Base-by-base conservation (phyloP, 768 basidiomycete species). In the Mycena indigotica region DNA sequence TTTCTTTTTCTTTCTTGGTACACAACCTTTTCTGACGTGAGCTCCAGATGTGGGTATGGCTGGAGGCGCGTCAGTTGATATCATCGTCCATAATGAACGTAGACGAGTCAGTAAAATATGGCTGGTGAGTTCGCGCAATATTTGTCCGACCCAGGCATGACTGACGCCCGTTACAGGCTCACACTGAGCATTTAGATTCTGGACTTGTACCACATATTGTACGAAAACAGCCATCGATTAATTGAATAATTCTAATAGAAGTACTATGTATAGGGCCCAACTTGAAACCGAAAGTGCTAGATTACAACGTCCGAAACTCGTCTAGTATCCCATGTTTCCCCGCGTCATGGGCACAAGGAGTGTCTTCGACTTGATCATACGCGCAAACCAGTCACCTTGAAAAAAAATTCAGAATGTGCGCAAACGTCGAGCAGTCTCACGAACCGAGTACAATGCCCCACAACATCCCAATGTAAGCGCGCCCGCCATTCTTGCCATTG, bases 11-110 rank as follows among this genome's bases (percentile, higher is more conserved):
- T 35, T 17, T 35, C 17, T 35, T n/a, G n/a, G n/a, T n/a, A n/a
- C n/a, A n/a, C n/a, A 17, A 35, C 32, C 8, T 17, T 8, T 35
- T 17, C 32, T 35, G 32, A 35, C 32, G 32, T 35, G 32, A 8
- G 50, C 48, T 21, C 30, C 21, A 95, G 93, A 77, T 94, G 50
- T 98, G 95, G 96, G 80, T 98, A 26, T 93, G 87, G 85, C 77
- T 96, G 38, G 96, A 98, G 75, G 95, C 95, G 3, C 81, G 95
- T 57, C 89, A 92, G 57, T 78, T 98, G 55, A 93, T 91, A 5
- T 84, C 88, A 12, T 76, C 88, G 1, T 89, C 91, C 2, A 82
- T 91, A 35, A 80, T 87, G 53, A 87, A 93, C 61, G 84, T 88
- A 13, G 96, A 99, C 65, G 87, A 93, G 48, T 76, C 95, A 62